Conservation (phyloP, 2,329 filamentous ascomycete species). For the Beauveria rudraprayagi region DNA sequence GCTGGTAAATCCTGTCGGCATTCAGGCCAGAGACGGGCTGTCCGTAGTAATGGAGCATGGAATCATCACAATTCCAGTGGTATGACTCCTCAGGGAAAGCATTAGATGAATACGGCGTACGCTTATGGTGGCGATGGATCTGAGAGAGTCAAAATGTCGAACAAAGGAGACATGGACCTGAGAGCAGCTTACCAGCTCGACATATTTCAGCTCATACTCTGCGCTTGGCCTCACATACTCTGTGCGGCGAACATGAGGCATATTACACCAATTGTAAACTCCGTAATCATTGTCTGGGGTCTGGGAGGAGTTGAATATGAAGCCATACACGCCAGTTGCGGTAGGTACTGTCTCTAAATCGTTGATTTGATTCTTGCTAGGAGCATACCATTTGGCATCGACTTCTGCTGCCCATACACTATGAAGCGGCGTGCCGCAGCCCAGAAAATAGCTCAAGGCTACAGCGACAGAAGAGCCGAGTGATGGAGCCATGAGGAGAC, state of each 20-base stretch:
- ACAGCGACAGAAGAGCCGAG: constrained; percentile 2
- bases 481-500: background rate
- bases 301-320: constrained; percentile 61
- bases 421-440: constrained; percentile 3
- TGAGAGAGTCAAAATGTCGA: constrained; percentile 20
- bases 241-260: constrained; percentile 66
- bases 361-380: constrained; percentile 49
- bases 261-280: constrained; percentile 77
- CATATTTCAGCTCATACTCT: constrained; percentile 62
- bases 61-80: constrained; percentile 63
- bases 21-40: constrained; percentile 43
- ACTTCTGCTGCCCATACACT: constrained; percentile 15
- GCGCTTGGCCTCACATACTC: constrained; percentile 52
- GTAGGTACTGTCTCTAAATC: constrained; percentile 50
- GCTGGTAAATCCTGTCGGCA: constrained; percentile 55
- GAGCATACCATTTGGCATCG: constrained; percentile 50
- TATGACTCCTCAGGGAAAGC: constrained; percentile 67
- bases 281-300: constrained; percentile 50
- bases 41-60: constrained; percentile 62
- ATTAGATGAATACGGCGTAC: constrained; percentile 72
- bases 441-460: constrained; percentile 5
- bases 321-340: constrained; percentile 59
- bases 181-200: constrained; percentile 55
- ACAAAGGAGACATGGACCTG: background rate
- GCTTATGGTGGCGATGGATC: constrained; percentile 79